A percentile compares a stretch with the other conserved stretches of the same genome.
Conservation (phyloP, 2,329 filamentous ascomycete genomes). For the Leptographium radiaticola region DNA sequence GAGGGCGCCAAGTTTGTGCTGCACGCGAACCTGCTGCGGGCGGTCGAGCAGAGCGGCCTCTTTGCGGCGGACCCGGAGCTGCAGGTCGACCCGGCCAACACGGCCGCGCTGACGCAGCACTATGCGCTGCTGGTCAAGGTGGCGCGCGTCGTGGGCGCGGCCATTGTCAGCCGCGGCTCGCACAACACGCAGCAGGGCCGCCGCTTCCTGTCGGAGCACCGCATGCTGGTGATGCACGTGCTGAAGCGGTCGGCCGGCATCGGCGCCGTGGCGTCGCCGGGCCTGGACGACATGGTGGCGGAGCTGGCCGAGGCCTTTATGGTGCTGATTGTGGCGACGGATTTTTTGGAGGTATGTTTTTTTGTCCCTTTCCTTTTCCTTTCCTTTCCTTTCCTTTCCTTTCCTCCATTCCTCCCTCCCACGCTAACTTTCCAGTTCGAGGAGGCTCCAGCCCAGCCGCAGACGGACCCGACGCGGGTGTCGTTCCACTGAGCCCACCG, state of each 20-base stretch:
- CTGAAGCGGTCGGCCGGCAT: constrained; percentile 84
- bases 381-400: background rate
- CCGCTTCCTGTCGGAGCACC: constrained; percentile 69
- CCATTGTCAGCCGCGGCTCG: constrained; percentile 66
- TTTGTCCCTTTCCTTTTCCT: constrained; percentile 2
- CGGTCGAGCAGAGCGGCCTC: constrained; percentile 68
- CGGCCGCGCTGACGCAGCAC: constrained; percentile 62
- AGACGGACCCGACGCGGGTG: constrained; percentile 18
- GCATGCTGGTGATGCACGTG: constrained; percentile 72
- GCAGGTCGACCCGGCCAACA: constrained; percentile 50
- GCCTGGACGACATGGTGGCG: constrained; percentile 48
- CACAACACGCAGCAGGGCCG: constrained; percentile 74
- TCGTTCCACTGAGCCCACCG: constrained; percentile 27
- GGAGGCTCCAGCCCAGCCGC: constrained; percentile 19
- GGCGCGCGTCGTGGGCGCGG: constrained; percentile 68
- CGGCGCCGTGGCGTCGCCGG: constrained; percentile 9
- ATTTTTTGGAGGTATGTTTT: constrained; percentile 67
- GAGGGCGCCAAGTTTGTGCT: constrained; percentile 78
- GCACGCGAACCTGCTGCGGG: constrained; percentile 74
- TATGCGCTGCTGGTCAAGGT: constrained; percentile 73
- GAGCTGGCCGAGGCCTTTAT: constrained; percentile 79
- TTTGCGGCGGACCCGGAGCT: constrained; percentile 89
- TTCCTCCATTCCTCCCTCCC: background rate
- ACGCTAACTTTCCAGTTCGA: constrained; percentile 20
- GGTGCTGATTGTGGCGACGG: constrained; percentile 68